Evolutionary conservation across 129 eudicot species (phyloP).

Genomic region (Flaveria bidentis): DNA sequence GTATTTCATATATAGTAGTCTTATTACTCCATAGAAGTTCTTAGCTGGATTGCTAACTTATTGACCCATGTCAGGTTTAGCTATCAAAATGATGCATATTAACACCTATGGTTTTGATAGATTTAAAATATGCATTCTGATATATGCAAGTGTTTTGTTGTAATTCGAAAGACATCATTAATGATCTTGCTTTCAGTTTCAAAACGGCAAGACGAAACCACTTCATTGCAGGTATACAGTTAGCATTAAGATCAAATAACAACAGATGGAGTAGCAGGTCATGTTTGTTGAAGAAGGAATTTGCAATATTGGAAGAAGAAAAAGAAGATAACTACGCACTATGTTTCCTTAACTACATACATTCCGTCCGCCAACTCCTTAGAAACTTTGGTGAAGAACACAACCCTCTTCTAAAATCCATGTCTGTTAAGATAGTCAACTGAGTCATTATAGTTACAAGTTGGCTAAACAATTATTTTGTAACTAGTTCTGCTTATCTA

Average conservation of each 20-base stretch:
- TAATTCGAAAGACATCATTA: not conserved
- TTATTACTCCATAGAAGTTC: not conserved
- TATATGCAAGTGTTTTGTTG: not conserved
- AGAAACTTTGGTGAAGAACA: too few relatives aligned
- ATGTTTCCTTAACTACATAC: too few relatives aligned
- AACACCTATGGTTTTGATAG: not conserved
- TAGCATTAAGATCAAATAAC: not conserved
- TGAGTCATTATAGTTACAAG: too few relatives aligned
- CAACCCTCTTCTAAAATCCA: too few relatives aligned
- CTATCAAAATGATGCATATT: not conserved
- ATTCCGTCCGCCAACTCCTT: too few relatives aligned
- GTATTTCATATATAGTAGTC: not conserved
- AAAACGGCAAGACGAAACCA: not conserved
- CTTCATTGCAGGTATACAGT: not conserved
- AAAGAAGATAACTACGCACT: too few relatives aligned
- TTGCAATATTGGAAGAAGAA: not conserved
- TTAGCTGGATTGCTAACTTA: not conserved
- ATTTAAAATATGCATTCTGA: not conserved
- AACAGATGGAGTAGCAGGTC: not conserved
- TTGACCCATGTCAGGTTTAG: not conserved
- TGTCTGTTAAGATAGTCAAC: too few relatives aligned
- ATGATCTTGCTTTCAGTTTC: not conserved
- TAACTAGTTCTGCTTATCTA: too few relatives aligned
- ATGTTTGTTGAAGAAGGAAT: not conserved
- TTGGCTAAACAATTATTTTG: too few relatives aligned